A percentile compares a stretch with the other conserved stretches of the same genome.
Evolutionary conservation across 768 basidiomycete species (phyloP).

Genomic region (Amanita inopinata): DNA sequence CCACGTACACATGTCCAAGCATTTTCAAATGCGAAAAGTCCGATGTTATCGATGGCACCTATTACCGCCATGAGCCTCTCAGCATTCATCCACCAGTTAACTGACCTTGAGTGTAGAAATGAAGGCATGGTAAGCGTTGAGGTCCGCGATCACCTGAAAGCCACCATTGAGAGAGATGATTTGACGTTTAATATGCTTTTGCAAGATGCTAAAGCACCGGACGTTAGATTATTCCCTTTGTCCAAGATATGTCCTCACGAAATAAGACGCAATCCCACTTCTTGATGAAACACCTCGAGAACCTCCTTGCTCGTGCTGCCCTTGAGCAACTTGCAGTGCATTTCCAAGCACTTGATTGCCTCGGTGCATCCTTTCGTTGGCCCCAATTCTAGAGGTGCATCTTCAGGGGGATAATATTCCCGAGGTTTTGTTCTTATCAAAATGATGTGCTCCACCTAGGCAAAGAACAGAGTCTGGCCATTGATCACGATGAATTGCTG

Average conservation of each 20-base stretch:
- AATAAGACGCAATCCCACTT: conserved; percentile 86
- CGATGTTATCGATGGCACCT: conserved; percentile 71
- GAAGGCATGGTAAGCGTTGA: conserved; percentile 90
- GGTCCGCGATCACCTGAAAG: conserved; percentile 91
- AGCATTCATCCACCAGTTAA: not conserved
- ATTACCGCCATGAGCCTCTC: not conserved
- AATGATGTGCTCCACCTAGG: conserved; percentile 89
- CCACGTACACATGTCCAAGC: conserved; percentile 94
- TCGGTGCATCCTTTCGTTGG: conserved; percentile 86
- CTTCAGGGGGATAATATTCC: conserved; percentile 87
- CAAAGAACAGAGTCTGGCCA: conserved; percentile 1
- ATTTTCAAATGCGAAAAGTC: conserved; percentile 96
- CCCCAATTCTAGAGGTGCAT: conserved; percentile 66
- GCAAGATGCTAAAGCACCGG: conserved; percentile 65
- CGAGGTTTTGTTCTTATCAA: conserved; percentile 70
- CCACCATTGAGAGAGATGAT: conserved; percentile 93
- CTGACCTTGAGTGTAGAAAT: conserved; percentile 74
- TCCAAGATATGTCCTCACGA: conserved; percentile 39
- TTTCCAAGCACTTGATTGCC: conserved; percentile 80
- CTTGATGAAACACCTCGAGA: conserved; percentile 95
- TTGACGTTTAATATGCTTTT: conserved; percentile 94
- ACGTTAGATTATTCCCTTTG: too few species aligned
- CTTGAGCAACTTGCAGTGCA: conserved; percentile 83
- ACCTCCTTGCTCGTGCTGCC: conserved; percentile 96
- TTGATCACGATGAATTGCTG: not conserved